Conservation (phyloP, 495 filamentous ascomycete genomes). For the Penicillium bovifimosum region DNA sequence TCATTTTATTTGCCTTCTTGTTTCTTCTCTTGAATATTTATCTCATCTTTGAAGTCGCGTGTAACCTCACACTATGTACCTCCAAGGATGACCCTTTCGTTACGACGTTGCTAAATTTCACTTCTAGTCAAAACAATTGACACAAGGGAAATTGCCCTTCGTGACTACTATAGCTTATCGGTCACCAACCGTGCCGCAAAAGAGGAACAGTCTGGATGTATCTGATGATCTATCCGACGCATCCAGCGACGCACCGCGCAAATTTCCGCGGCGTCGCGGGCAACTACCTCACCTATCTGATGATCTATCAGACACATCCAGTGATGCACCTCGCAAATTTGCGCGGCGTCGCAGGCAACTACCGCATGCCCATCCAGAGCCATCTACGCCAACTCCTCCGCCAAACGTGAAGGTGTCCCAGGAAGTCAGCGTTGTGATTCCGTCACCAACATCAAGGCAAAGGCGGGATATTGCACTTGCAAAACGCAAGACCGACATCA, state of each 20-base stretch:
- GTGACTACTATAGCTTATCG: conserved; percentile 4
- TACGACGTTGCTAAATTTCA: not conserved
- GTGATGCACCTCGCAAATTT: not conserved
- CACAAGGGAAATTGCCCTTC: not conserved
- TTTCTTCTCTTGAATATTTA: no score
- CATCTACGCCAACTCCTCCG: conserved; percentile 5
- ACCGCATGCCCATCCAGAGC: not conserved
- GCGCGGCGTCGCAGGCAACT: not conserved
- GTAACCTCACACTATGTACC: not conserved
- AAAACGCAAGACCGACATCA: not conserved
- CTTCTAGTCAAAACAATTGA: not conserved
- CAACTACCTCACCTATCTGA: not conserved
- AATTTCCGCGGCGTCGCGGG: not conserved
- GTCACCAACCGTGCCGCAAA: not conserved
- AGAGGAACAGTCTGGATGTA: not conserved
- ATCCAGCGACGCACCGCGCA: not conserved
- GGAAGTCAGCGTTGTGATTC: conserved; percentile 21
- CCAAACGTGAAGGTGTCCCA: not conserved
- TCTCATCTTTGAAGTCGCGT: not conserved
- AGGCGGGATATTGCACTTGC: conserved; percentile 6
- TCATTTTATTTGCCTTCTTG: no score
- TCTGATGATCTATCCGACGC: not conserved
- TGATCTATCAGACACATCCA: not conserved
- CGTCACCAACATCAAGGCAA: conserved; percentile 20
- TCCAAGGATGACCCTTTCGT: not conserved